These are phyloP conservation scores for Aspergillaceae sp. DNA, from an alignment of 2,329 filamentous ascomycete genomes.

Conservation along the genomic window DNA sequence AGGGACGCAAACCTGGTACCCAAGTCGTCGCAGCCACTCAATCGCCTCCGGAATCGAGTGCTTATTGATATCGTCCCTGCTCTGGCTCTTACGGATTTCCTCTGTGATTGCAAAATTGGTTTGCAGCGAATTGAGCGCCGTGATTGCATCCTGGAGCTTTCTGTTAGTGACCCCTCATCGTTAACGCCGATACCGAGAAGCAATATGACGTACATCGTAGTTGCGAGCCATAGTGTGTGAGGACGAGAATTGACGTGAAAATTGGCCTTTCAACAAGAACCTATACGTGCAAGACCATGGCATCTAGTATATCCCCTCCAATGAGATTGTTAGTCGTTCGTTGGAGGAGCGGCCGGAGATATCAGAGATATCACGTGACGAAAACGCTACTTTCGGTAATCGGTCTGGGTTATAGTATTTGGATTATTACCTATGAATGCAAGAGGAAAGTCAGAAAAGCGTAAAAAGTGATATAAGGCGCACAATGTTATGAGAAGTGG, in stretches of 20 bases:
- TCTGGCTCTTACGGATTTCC: slow-evolving; percentile 56
- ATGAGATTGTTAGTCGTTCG: too few species aligned
- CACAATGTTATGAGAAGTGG: not conserved
- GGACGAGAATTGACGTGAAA: slow-evolving; percentile 22
- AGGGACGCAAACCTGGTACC: slow-evolving; percentile 56
- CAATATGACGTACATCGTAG: slow-evolving; percentile 27
- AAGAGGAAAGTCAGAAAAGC: too few species aligned
- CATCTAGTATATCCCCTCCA: slow-evolving; percentile 17
- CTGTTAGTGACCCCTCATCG: slow-evolving; percentile 7
- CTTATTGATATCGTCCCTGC: slow-evolving; percentile 63
- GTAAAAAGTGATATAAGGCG: too few species aligned
- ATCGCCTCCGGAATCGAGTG: slow-evolving; percentile 73
- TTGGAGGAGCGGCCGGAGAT: slow-evolving; percentile 1
- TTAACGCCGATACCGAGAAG: not conserved
- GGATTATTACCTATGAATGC: not conserved
- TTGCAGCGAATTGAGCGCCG: slow-evolving; percentile 66
- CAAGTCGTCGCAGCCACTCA: slow-evolving; percentile 65
- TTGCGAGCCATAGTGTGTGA: slow-evolving; percentile 29
- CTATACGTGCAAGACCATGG: slow-evolving; percentile 16
- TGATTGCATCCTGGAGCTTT: slow-evolving; percentile 55
- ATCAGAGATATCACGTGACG: slow-evolving; percentile 3
- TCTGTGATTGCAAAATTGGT: slow-evolving; percentile 72
- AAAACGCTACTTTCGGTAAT: too few species aligned
- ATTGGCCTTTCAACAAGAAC: slow-evolving; percentile 10
- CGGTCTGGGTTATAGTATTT: not conserved